Evolutionary conservation across 2,329 filamentous ascomycete species (phyloP), one percentile per base, ranked within the genome.

Genomic region (Fusarium sp.): DNA sequence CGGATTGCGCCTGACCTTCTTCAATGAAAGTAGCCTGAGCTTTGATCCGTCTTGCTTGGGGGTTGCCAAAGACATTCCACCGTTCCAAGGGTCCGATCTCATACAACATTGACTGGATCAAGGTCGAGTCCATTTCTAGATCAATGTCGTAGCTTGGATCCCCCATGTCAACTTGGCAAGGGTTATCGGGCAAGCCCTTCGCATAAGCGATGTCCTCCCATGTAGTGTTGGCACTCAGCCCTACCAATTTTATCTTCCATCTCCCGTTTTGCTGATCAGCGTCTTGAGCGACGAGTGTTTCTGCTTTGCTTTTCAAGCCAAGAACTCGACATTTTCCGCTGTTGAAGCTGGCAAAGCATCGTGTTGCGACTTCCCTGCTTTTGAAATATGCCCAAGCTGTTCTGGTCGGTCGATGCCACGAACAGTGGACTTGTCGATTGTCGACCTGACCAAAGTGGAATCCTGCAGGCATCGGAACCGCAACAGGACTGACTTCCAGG

Each of bases 11-110:
- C 39, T 82, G 76, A 0, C 72, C 72, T 49, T 82, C 80, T 2
- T 80, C 69, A 6, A 72, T 20, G 44, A 84, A 86, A 3, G 73
- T 71, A 2, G 79, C 82, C 15, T 74, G 76, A 1, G 78, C 82
- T 63, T 82, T 82, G 18, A 80, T 59, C 4, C 81, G 75, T 56
- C 79, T 82, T 4, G 75, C 75, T 1, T 65, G 53, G 5, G 61
- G 44, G 8, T 71, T 66, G 2, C 53, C 55, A 2, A 62, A 70
- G 6, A 75, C 61, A 22, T 78, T 74, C 77, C 79, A 81, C 51
- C 68, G 74, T 61, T 81, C 79, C 4, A 84, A 51, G 0, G 75
- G 72, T 0, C 81, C 81, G 10, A 77, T 57, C 2, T 70, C 53
- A 2, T 70, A 61, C 13, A 83, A 66, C 48, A 79, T 68, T 1